A percentile compares a stretch with the other conserved stretches of the same genome.
These are phyloP conservation scores for Ceratobasidium sp. DNA, from an alignment of 1,284 basidiomycete species.

Conservation along the genomic window DNA sequence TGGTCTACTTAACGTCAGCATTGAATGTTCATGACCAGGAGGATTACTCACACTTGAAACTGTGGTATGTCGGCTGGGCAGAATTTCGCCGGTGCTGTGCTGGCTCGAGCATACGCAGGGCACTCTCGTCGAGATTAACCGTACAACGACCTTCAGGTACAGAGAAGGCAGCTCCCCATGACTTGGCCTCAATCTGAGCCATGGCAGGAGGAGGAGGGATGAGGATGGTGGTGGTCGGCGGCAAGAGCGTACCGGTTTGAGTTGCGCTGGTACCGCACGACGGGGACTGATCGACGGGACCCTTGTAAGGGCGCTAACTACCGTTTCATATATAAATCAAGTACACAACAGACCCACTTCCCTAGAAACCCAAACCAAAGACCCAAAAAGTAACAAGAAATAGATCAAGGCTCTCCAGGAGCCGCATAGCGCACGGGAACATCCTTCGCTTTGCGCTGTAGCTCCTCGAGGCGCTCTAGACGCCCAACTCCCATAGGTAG, in stretches of 20 bases:
- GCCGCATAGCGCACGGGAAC: conserved; percentile 20
- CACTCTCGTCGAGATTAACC: conserved; percentile 38
- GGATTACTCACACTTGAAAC: conserved; percentile 25
- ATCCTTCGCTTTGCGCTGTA: conserved; percentile 15
- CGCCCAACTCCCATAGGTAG: conserved; percentile 32
- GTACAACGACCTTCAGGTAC: conserved; percentile 27
- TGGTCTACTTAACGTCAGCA: conserved; percentile 6
- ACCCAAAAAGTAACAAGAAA: background rate
- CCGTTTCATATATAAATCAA: conserved; percentile 5
- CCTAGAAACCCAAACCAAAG: background rate
- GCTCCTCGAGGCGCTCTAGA: conserved; percentile 29
- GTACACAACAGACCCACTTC: background rate
- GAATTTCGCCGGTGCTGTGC: conserved; percentile 30
- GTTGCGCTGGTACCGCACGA: conserved; percentile 39
- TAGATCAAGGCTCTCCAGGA: background rate
- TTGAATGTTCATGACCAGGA: too few relatives aligned
- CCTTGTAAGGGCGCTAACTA: conserved; percentile 25
- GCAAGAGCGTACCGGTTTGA: conserved; percentile 21
- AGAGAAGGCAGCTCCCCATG: conserved; percentile 13
- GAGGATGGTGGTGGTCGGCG: conserved; percentile 18
- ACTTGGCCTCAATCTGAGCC: conserved; percentile 39
- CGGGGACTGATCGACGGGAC: conserved; percentile 41
- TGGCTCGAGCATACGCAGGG: conserved; percentile 36
- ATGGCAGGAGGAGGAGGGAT: background rate
- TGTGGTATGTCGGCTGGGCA: conserved; percentile 22